Evolutionary conservation across 2,329 filamentous ascomycete genomes (phyloP), one percentile per base, ranked within the genome.

Genomic region (Paracoccidioides brasiliensis): DNA sequence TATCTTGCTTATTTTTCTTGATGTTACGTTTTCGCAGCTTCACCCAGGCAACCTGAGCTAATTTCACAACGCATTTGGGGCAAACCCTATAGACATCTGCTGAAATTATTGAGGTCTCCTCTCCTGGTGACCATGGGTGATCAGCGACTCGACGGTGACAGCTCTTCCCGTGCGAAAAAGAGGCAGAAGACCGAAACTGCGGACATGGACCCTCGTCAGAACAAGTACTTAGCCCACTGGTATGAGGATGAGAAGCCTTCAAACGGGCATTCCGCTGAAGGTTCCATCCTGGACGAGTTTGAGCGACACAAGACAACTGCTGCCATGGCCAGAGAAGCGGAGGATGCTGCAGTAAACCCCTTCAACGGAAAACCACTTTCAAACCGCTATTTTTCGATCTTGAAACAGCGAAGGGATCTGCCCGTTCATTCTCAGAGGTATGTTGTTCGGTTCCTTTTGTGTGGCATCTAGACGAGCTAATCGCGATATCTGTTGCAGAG

Each of bases 191-290:
- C 76, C 61, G 67, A 71, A 52, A 67, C 64, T 63, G 61, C 69
- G 62, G 71, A 72, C 58, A 72, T 70, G 60, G 78, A 81, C 66
- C 79, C 80, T 54, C 73, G 74, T 57, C 67, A 80, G 68, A 97
- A 97, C 69, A 88, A 88, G 1, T 97, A 98, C 75, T 82, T 98
- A 59, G 88, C 90, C 56, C 93, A 98, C 72, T 86, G 86, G 82
- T 83, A 91, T 72, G 78, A 84, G 60, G 74, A 79, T 59, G 68
- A 74, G 70, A 62, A 70, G 64, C 55, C 63, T 52, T 61, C 55
- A 30, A 72, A 63, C 70, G 66, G 56, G 61, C 54, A 63, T 53
- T 7, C 43, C 37, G 8, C 42, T 32, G 55, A 60, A 48, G 57
- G 72, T 53, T 78, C 79, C 33, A 74, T 78, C 50, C 76, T 95